Base-by-base conservation (phyloP, 2,329 filamentous ascomycete genomes). In the Penicillium polonicum region DNA sequence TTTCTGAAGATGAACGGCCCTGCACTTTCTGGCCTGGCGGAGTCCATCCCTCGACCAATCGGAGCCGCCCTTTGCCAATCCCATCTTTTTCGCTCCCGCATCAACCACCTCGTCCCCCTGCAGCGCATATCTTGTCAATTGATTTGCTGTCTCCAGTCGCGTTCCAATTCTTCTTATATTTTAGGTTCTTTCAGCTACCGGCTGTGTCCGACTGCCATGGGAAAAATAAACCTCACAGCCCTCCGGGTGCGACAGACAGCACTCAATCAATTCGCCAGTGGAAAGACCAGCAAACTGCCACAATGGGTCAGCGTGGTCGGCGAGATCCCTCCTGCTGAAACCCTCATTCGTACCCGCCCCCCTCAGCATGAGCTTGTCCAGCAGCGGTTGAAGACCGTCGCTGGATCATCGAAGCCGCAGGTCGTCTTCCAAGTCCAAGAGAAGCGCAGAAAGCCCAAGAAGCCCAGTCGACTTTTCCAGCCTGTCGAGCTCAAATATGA, bases 401-500 rank as follows among this genome's bases (percentile, higher is more conserved):
- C 65, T 19, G 68, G 63, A 46, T 60, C 66, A 36, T 66, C 67
- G 43, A 69, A 68, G 62, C 68, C 70, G 60, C 67, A 72, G 64
- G 65, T 70, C 58, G 70, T 75, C 55, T 71, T 74, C 59, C 69
- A 77, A 69, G 65, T 66, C 29, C 64, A 72, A 61, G 60, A 71
- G 56, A 72, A 70, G 59, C 70, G 64, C 52, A 71, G 73, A n/a
- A 85, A 82, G 68, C 76, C 78, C 36, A 80, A 81, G 72, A 89
- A 88, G 73, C 82, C 88, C 31, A 91, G 86, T 75, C 85, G 87
- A 66, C 79, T 96, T 67, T 97, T 92, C 80, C 85, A 87, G 67
- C 94, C 94, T 1, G 84, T 92, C 63, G 78, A 80, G 57, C 87
- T 99, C 62, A 79, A 78, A 53, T 97, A 94, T 73, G 85, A 89